Evolutionary conservation across 352 stramenopile species (phyloP).

Genomic region (Phytophthora cryptogea): DNA sequence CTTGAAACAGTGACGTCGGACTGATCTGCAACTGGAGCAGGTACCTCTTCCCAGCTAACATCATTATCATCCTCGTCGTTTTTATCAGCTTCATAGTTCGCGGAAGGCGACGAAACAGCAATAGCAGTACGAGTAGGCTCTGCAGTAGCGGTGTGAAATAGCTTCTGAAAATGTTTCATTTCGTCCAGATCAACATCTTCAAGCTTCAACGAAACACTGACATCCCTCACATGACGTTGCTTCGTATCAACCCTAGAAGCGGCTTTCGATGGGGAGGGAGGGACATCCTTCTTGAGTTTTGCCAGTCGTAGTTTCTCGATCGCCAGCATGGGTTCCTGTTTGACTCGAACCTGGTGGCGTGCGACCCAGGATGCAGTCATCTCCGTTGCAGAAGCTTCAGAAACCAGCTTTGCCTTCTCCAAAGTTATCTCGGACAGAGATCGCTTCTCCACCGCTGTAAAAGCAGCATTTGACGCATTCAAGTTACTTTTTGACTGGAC

Average conservation of each 20-base stretch:
- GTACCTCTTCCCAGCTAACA: conserved; percentile 41
- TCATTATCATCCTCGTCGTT: conserved; percentile 49
- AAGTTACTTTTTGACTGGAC: conserved; percentile 12
- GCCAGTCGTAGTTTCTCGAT: conserved; percentile 46
- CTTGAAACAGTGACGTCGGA: neutral
- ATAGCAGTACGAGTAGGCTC: conserved; percentile 11
- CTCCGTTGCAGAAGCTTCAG: conserved; percentile 21
- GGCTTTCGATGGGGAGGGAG: neutral
- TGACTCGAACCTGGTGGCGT: conserved; percentile 44
- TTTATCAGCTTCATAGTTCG: conserved; percentile 14
- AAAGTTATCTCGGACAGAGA: conserved; percentile 22
- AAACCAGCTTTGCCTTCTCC: conserved; percentile 8
- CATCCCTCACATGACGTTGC: conserved; percentile 8
- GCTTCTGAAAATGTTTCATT: conserved; percentile 27
- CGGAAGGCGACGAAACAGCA: neutral
- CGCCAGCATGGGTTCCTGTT: conserved; percentile 48
- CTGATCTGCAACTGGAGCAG: neutral
- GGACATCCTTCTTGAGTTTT: conserved; percentile 25
- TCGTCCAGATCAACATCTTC: conserved; percentile 40
- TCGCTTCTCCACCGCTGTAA: conserved; percentile 33
- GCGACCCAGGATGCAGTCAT: conserved; percentile 39
- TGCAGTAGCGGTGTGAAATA: conserved; percentile 46
- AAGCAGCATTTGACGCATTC: conserved; percentile 32
- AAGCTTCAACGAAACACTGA: conserved; percentile 54
- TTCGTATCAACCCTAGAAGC: neutral